Evolutionary conservation across 2,329 filamentous ascomycete species (phyloP), one percentile per base, ranked within the genome.

Genomic region (Erysiphe pulchra): DNA sequence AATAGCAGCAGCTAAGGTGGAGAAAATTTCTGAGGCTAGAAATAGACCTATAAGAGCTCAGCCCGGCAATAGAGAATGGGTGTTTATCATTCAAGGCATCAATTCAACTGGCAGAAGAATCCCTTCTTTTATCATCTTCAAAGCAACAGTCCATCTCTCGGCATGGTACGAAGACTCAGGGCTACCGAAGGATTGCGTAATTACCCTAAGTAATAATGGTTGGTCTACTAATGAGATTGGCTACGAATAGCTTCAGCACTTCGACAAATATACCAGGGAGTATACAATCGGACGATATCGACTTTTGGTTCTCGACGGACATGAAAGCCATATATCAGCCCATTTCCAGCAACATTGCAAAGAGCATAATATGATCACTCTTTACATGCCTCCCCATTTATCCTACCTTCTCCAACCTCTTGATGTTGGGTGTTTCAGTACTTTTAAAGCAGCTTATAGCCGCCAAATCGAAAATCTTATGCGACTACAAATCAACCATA

Each of bases 371-470:
- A 42, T 42, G n/a, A 13, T 42, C 14, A 42, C 39, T 17, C 48
- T 62, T 61, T 44, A 28, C 39, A 40, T 37, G 17, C 58, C 53
- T 33, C 2, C 52, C 5, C 50, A 61, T 49, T 58, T 51, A 28
- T 62, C 56, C 34, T 52, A 62, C 50, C 47, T 61, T 10, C 51
- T 61, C 14, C 54, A 63, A 49, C 60, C 56, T 11, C 55, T 62
- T 34, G 53, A 62, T 53, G 51, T 60, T 13, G 54, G 52, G 33
- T 57, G 53, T 46, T 62, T 61, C 49, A 44, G 53, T 42, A 52
- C 55, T 20, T 51, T 63, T 16, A 63, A 63, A 40, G 36, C 28
- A 9, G 20, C 24, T 32, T 33, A 16, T 32, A 18, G 33, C 16
- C 4, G 37, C 30, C 36, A 32, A 31, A 36, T 47, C 38, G 16